phyloP scores from a whole-genome alignment of 2,329 filamentous ascomycete species.

The Emmonsiellopsis sp. region DNA sequence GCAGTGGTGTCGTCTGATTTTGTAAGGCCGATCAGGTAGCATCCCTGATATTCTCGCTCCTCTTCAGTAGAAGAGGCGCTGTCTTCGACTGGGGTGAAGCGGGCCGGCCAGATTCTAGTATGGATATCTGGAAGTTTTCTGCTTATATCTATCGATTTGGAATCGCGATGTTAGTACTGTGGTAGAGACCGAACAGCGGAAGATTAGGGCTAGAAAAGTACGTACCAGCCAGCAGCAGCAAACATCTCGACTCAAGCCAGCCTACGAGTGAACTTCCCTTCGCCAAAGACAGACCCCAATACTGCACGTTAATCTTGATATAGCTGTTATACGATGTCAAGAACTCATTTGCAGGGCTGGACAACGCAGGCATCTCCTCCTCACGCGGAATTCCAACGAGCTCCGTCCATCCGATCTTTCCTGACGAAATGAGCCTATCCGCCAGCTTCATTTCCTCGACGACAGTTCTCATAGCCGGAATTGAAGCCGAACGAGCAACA shows the following conservation, averaged over 20 bases:
- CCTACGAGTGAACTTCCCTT: constrained; percentile 49
- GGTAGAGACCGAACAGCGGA: background rate
- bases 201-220: constrained; percentile 10
- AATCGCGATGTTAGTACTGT: background rate
- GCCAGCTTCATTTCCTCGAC: constrained; percentile 44
- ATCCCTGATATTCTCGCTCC: constrained; percentile 46
- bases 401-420: constrained; percentile 33
- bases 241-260: constrained; percentile 55
- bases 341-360: constrained; percentile 37
- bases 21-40: constrained; percentile 51
- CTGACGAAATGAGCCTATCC: constrained; percentile 27
- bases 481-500: constrained; percentile 45
- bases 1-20: constrained; percentile 7
- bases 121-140: constrained; percentile 42
- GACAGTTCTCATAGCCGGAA: constrained; percentile 44
- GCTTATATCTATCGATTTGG: constrained; percentile 40
- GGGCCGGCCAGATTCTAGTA: constrained; percentile 53
- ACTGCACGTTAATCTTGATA: constrained; percentile 53
- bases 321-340: constrained; percentile 45
- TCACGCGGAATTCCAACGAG: constrained; percentile 27
- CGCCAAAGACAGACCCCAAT: constrained; percentile 51
- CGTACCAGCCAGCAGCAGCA: constrained; percentile 50
- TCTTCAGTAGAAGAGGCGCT: constrained; percentile 4
- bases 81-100: constrained; percentile 40
- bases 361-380: background rate